Conservation (phyloP, 2,329 filamentous ascomycete species). For the Colletotrichum sidae region DNA sequence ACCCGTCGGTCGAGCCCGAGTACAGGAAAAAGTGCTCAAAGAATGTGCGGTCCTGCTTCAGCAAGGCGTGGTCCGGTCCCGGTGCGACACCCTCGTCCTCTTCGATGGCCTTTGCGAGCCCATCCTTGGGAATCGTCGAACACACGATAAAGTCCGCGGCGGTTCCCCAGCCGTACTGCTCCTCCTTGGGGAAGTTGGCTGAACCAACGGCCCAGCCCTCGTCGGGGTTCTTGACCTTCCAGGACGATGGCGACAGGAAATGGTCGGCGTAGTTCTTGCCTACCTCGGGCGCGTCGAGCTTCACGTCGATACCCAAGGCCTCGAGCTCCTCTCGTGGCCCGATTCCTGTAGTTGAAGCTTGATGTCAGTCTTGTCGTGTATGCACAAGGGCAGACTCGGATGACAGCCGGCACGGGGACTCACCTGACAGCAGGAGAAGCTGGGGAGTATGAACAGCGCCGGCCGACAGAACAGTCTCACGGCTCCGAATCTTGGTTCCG, state of each 20-base stretch:
- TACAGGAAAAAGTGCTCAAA: conserved; percentile 49
- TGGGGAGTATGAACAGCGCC: conserved; percentile 64
- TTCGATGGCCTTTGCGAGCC: conserved; percentile 46
- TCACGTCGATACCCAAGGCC: conserved; percentile 53
- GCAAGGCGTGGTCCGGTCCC: conserved; percentile 48
- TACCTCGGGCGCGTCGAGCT: conserved; percentile 59
- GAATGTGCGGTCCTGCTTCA: conserved; percentile 42
- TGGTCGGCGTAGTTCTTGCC: conserved; percentile 62
- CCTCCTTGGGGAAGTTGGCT: conserved; percentile 39
- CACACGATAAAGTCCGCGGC: conserved; percentile 52
- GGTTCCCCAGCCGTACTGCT: conserved; percentile 45
- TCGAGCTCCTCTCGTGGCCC: conserved; percentile 56
- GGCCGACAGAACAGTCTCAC: conserved; percentile 54
- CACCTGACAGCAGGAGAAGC: conserved; percentile 60
- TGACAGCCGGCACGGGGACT: neutral
- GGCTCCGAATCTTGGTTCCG: conserved; percentile 43
- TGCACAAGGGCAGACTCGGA: too few relatives aligned
- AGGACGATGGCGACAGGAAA: conserved; percentile 44
- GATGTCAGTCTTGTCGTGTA: neutral
- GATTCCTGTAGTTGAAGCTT: conserved; percentile 49
- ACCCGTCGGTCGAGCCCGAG: conserved; percentile 42
- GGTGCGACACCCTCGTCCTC: conserved; percentile 48
- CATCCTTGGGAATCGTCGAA: conserved; percentile 41
- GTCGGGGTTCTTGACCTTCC: conserved; percentile 48
- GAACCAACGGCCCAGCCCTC: conserved; percentile 39